These are phyloP conservation scores for Vitis hybrid DNA, from an alignment of 177 flowering plant species.

Conservation along the genomic window DNA sequence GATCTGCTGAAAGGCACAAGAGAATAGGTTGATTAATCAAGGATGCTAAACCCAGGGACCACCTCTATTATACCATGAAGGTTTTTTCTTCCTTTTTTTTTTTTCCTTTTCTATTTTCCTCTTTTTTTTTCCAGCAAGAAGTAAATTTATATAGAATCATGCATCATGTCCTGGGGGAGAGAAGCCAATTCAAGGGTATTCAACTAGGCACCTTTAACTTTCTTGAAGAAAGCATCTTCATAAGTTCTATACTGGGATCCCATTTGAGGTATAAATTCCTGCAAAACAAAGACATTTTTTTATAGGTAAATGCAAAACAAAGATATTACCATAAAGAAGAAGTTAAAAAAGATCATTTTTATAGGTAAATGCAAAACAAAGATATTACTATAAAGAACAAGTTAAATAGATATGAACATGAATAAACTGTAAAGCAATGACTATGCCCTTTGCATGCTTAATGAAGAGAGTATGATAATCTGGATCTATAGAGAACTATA, in stretches of 20 bases:
- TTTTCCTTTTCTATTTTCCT: too few relatives aligned
- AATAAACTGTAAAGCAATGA: background rate
- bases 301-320: background rate
- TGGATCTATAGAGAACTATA: too few relatives aligned
- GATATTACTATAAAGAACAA: background rate
- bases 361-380: background rate
- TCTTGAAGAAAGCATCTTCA: slow-evolving; percentile 67
- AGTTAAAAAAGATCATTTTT: background rate
- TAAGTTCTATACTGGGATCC: slow-evolving; percentile 43
- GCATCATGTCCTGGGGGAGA: too few relatives aligned
- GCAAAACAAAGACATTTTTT: slow-evolving; percentile 16
- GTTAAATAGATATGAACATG: background rate
- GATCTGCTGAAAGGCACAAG: too few relatives aligned
- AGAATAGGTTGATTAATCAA: too few relatives aligned
- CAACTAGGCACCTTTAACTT: slow-evolving; percentile 55
- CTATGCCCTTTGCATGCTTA: too few relatives aligned
- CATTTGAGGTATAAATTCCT: slow-evolving; percentile 54
- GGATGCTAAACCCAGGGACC: too few relatives aligned
- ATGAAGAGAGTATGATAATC: too few relatives aligned
- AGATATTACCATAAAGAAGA: background rate
- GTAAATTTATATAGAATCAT: too few relatives aligned
- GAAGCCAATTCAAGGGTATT: background rate
- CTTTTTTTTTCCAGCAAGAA: too few relatives aligned
- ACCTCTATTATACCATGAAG: too few relatives aligned
- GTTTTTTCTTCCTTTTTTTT: too few relatives aligned